Evolutionary conservation across 169 alveolate species (phyloP).

Genomic region (Plasmodium cynomolgi): DNA sequence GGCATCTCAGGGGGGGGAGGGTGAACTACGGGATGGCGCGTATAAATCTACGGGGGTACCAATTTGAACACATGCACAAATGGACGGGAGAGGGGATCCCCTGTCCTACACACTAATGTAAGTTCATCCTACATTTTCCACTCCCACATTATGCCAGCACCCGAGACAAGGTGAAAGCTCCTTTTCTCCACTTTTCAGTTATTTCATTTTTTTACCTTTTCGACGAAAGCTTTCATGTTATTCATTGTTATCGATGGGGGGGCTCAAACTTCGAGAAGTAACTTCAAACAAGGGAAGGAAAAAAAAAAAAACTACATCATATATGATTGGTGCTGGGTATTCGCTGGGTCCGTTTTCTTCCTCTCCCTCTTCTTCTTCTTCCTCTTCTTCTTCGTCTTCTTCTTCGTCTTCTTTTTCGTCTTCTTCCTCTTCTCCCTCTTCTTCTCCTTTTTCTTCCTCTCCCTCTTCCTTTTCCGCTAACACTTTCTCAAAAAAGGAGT

Average conservation of each 20-base stretch:
- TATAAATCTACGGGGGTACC: not conserved
- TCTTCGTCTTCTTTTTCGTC: not conserved
- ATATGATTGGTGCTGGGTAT: not conserved
- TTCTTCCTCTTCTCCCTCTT: not conserved
- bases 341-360: not conserved
- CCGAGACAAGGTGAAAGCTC: not conserved
- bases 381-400: not conserved
- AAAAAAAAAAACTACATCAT: constrained; percentile 20
- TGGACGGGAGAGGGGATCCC: not conserved
- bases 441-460: not conserved
- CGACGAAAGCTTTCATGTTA: constrained; percentile 73
- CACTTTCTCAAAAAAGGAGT: not conserved
- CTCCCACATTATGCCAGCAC: not conserved
- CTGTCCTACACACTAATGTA: not conserved
- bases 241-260: not conserved
- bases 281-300: constrained; percentile 8
- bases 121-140: not conserved
- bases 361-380: not conserved
- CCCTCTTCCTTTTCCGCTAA: not conserved
- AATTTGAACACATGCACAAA: not conserved
- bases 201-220: constrained; percentile 48
- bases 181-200: not conserved
- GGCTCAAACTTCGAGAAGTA: not conserved
- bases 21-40: not conserved
- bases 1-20: not conserved